Evolutionary conservation across 2,329 filamentous ascomycete species (phyloP).

Genomic region (Aspergillus fijiensis): DNA sequence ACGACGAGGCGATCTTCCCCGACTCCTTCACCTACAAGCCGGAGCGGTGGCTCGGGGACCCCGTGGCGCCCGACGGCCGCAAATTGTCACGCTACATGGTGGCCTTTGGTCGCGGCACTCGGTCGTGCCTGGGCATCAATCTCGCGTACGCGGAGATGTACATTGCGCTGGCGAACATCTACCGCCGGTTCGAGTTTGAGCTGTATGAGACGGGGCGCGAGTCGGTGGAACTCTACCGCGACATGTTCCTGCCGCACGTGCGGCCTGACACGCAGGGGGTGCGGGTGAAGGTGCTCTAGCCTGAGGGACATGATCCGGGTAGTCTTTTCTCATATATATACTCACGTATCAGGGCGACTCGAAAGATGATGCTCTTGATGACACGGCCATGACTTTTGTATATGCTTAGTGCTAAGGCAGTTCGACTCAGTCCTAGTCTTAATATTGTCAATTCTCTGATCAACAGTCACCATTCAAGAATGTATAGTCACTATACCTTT

Average conservation of each 20-base stretch:
- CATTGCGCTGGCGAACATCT: conserved; percentile 14
- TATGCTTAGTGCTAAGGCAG: too few species aligned
- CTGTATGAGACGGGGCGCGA: conserved; percentile 12
- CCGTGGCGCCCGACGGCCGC: conserved; percentile 8
- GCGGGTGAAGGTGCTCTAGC: conserved; percentile 5
- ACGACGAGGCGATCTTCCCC: conserved; percentile 15
- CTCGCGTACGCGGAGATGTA: conserved; percentile 17
- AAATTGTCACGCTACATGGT: conserved; percentile 14
- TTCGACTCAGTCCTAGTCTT: too few species aligned
- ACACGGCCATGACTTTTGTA: too few species aligned
- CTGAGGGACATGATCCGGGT: too few species aligned
- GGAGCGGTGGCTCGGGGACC: conserved; percentile 15
- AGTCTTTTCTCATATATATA: background rate
- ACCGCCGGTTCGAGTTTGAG: conserved; percentile 15
- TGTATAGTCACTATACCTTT: too few species aligned
- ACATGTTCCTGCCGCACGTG: conserved; percentile 15
- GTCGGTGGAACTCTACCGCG: conserved; percentile 10
- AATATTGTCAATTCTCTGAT: too few species aligned
- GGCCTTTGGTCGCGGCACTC: conserved; percentile 13
- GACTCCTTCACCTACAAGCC: conserved; percentile 14
- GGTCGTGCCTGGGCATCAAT: conserved; percentile 15
- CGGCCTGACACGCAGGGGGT: conserved; percentile 14
- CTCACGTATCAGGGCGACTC: background rate
- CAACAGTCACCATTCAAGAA: too few species aligned
- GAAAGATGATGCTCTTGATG: background rate